Base-by-base conservation (phyloP, 768 basidiomycete genomes). In the Cyclocybe cylindracea region DNA sequence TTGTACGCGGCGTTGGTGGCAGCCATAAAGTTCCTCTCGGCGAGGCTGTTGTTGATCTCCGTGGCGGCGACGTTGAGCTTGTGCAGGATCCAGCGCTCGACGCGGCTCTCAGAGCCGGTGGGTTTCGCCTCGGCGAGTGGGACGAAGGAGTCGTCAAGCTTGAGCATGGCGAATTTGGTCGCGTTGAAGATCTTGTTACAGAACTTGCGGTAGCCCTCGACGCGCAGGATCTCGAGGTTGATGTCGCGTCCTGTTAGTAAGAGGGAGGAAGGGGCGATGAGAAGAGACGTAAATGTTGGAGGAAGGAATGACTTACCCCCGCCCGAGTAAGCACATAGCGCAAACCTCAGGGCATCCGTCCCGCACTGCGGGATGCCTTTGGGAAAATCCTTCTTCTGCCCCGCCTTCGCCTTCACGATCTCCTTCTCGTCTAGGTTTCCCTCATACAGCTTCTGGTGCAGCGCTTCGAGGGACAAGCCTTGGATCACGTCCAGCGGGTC, bases 111-210 rank as follows among this genome's bases (percentile, higher is more conserved):
- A 14, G 86, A 82, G 2, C 94, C 93, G 1, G 92, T 91, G 2
- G 86, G 91, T 92, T 88, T 84, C 10, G 84, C 72, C 3, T 78
- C 74, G 1, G 84, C 73, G 53, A 83, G 76, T 11, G 96, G 94
- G 31, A 87, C 83, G 61, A 97, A 98, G 37, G 77, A 70, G 37
- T 84, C 84, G 50, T 94, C 94, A 33, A 99, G 77, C 73, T 96
- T 96, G 68, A 98, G 84, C 89, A 98, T 94, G n/a, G 95, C 96
- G 61, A 99, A 98, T 70, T 95, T 95, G 43, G 94, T 98, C 1
- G 97, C 97, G 65, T 99, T 99, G 80, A 96, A 98, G 24, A 98
- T 85, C 77, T 98, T 98, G 77, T 99, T 99, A 77, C 97, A 98
- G 78, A 99, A 99, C 71, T 98, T 98, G 70, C 97, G 86, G 70